Evolutionary conservation across 257 asterid genomes (phyloP).

Genomic region (Handroanthus guayacan): DNA sequence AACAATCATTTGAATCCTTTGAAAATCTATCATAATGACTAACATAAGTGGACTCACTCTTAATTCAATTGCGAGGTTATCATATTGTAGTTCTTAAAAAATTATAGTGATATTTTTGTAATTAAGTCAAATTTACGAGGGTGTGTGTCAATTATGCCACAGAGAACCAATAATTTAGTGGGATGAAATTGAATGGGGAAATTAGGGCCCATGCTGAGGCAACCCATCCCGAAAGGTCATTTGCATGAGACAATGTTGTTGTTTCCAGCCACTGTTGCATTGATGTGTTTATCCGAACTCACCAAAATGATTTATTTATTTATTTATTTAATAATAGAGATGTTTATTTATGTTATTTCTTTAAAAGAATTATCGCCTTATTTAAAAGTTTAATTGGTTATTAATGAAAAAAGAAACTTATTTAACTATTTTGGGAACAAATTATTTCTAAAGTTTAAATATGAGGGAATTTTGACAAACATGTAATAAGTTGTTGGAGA

Average conservation of each 20-base stretch:
- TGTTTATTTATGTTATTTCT: neutral
- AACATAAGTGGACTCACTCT: too few relatives aligned
- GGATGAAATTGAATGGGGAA: slow-evolving; percentile 45
- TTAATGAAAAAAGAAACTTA: neutral
- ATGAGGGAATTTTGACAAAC: too few relatives aligned
- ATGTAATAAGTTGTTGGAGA: neutral
- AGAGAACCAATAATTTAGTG: slow-evolving; percentile 46
- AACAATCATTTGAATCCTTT: too few relatives aligned
- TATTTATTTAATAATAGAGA: neutral
- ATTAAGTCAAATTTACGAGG: too few relatives aligned
- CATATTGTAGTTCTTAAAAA: too few relatives aligned
- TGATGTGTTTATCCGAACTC: slow-evolving; percentile 38
- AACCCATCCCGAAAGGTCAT: slow-evolving; percentile 55
- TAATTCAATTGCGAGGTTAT: too few relatives aligned
- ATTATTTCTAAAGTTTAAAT: neutral
- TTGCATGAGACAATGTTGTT: slow-evolving; percentile 53
- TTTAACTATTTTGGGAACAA: neutral
- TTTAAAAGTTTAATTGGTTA: neutral
- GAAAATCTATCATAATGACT: too few relatives aligned
- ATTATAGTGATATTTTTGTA: too few relatives aligned
- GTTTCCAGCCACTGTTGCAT: slow-evolving; percentile 53
- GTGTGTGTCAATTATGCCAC: slow-evolving; percentile 6
- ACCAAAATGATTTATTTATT: neutral
- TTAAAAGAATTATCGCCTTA: neutral
- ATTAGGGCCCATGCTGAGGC: slow-evolving; percentile 44